Evolutionary conservation across 495 filamentous ascomycete species (phyloP).

Genomic region (Penicillium steckii): DNA sequence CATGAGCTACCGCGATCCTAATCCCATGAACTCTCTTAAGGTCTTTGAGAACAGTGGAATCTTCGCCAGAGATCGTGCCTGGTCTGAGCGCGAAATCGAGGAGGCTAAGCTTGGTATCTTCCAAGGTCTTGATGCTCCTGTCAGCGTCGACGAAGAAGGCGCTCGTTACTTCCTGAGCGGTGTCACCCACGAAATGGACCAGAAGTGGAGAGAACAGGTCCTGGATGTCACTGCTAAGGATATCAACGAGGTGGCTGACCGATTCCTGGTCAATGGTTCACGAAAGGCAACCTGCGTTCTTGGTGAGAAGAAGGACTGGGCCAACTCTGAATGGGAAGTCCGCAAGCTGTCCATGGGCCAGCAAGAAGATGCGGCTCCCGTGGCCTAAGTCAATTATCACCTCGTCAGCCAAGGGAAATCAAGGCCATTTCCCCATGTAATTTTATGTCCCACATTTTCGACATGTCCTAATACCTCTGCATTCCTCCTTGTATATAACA

Average conservation of each 20-base stretch:
- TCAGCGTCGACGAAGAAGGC: conserved; percentile 84
- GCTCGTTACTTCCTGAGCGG: conserved; percentile 81
- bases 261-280: conserved; percentile 71
- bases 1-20: conserved; percentile 97
- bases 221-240: conserved; percentile 83
- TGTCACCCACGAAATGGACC: conserved; percentile 85
- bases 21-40: conserved; percentile 81
- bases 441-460: conserved; percentile 15
- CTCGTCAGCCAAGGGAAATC: neutral
- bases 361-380: conserved; percentile 19
- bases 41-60: conserved; percentile 81
- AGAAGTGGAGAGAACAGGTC: conserved; percentile 78
- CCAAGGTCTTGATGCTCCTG: conserved; percentile 90
- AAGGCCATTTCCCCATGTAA: conserved; percentile 12
- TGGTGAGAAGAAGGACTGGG: conserved; percentile 82
- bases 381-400: neutral
- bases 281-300: conserved; percentile 62
- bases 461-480: conserved; percentile 5
- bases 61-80: conserved; percentile 80
- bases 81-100: conserved; percentile 85
- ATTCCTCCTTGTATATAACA: conserved; percentile 28
- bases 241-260: conserved; percentile 76
- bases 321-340: conserved; percentile 44
- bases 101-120: conserved; percentile 96
- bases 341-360: conserved; percentile 44